Percentiles rank a stretch among this genome's conserved stretches.
phyloP scores from a whole-genome alignment of 495 filamentous ascomycete genomes.

The Neurospora tetrasperma region DNA sequence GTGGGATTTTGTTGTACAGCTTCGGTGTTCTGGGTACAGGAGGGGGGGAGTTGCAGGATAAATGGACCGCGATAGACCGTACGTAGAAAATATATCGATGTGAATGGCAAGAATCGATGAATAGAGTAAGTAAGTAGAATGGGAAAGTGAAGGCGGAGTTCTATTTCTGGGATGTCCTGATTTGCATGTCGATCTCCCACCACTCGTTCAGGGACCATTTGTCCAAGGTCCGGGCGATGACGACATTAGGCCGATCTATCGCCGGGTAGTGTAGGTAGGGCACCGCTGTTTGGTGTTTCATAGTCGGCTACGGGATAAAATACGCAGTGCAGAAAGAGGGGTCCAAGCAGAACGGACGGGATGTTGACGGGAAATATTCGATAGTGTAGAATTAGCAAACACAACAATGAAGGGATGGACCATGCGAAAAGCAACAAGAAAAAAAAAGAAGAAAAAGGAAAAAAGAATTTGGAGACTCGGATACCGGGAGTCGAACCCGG shows the following conservation, averaged over 20 bases:
- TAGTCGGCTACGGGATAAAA: neutral
- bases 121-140: neutral
- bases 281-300: neutral
- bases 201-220: neutral
- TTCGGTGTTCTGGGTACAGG: neutral
- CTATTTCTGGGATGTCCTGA: neutral
- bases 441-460: neutral
- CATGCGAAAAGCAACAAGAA: neutral
- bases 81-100: no score
- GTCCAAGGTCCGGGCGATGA: neutral
- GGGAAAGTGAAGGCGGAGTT: neutral
- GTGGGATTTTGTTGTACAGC: neutral
- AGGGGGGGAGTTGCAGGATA: neutral
- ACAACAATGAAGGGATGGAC: neutral
- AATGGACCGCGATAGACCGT: neutral
- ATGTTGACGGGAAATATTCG: neutral
- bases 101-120: no score
- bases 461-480: neutral
- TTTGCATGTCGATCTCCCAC: neutral
- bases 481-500: neutral
- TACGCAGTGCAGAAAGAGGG: neutral
- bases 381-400: neutral
- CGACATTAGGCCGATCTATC: neutral
- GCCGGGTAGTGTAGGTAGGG: neutral
- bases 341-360: neutral